Evolutionary conservation across 352 stramenopile genomes (phyloP).

Genomic region (Phytophthora citrophthora): DNA sequence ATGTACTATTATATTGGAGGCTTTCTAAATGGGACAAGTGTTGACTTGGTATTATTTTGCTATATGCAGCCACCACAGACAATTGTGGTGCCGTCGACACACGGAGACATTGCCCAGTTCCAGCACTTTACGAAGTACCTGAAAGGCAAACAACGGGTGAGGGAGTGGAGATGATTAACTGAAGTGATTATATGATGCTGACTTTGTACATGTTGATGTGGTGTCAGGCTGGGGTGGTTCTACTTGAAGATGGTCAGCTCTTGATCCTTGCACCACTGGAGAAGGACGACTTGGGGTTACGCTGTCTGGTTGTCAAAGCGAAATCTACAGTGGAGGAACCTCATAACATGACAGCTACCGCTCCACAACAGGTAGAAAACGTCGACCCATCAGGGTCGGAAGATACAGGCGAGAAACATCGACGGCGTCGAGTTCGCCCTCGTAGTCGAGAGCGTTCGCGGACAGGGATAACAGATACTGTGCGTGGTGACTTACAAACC

Average conservation of each 20-base stretch:
- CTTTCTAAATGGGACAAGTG: not conserved
- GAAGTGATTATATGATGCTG: not conserved
- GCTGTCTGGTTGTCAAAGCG: conserved; percentile 63
- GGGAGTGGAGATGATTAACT: conserved; percentile 1
- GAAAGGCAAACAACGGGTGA: conserved; percentile 56
- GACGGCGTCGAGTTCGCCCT: conserved; percentile 14
- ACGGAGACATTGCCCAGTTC: conserved; percentile 41
- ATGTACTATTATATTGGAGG: conserved; percentile 37
- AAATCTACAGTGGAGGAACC: conserved; percentile 19
- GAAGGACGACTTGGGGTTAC: conserved; percentile 43
- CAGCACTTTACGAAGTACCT: conserved; percentile 59
- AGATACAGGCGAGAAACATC: conserved; percentile 7
- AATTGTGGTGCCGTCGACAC: conserved; percentile 39
- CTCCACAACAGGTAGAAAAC: not conserved
- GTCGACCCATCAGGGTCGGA: conserved; percentile 9
- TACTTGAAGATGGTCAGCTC: conserved; percentile 48
- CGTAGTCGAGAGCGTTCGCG: conserved; percentile 15
- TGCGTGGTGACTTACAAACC: not conserved
- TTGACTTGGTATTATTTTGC: not conserved
- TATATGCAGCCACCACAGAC: conserved; percentile 59
- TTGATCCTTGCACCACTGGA: conserved; percentile 62
- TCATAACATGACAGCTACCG: conserved; percentile 24
- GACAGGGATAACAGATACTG: conserved; percentile 4
- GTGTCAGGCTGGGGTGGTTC: conserved; percentile 60
- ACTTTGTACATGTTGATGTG: not conserved